phyloP scores from a whole-genome alignment of 495 filamentous ascomycete genomes.

The Barbatosphaeria neglecta region DNA sequence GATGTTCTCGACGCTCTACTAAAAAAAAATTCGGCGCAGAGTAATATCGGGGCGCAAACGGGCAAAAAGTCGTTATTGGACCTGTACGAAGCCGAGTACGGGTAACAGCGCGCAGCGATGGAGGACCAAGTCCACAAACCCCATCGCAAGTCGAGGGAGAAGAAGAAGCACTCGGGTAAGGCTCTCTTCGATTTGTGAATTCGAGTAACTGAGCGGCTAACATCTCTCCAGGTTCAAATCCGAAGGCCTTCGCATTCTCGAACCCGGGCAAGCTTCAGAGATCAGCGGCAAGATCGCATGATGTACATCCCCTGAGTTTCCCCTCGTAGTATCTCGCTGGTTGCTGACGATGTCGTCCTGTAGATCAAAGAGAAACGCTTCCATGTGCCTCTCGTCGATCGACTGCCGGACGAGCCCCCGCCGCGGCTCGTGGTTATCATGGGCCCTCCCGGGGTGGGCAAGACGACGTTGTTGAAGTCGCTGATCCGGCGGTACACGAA shows the following conservation, averaged over 20 bases:
- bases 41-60: no score
- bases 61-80: no score
- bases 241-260: constrained; percentile 83
- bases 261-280: constrained; percentile 77
- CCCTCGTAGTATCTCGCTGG: neutral
- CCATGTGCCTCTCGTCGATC: constrained; percentile 91
- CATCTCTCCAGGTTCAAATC: constrained; percentile 52
- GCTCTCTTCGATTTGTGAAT: neutral
- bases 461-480: constrained; percentile 62
- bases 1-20: no score
- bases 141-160: constrained; percentile 81
- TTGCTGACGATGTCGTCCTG: constrained; percentile 3
- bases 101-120: constrained; percentile 42
- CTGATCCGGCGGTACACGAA: constrained; percentile 91
- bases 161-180: constrained; percentile 61
- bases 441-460: constrained; percentile 69
- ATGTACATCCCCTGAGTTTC: constrained; percentile 45
- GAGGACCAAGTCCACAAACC: constrained; percentile 76
- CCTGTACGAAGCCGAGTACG: no score
- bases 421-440: constrained; percentile 86
- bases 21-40: no score
- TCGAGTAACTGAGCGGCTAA: neutral
- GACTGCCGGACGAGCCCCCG: constrained; percentile 89
- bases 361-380: constrained; percentile 89
- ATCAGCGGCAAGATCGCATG: constrained; percentile 76